Conservation (phyloP, 2,329 filamentous ascomycete genomes). For the Escovopsis weberi region DNA sequence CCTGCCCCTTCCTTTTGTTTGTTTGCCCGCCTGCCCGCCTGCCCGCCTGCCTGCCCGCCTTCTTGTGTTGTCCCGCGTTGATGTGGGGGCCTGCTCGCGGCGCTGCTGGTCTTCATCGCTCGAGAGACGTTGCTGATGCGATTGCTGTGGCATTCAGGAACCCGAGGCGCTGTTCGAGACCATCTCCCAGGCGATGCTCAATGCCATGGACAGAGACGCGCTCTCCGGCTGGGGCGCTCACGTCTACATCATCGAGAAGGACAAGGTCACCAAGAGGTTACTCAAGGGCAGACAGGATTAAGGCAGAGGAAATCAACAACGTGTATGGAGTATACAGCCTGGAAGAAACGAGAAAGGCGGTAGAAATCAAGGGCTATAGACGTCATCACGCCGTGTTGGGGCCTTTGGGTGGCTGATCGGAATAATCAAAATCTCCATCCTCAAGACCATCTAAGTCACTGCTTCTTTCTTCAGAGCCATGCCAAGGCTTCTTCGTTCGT, state of each 20-base stretch:
- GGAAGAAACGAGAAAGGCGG: not conserved
- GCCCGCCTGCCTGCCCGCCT: no score
- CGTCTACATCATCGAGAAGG: conserved; percentile 99
- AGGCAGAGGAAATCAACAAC: not conserved
- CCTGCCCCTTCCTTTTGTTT: not conserved
- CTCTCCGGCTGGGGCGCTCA: conserved; percentile 96
- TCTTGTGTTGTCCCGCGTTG: no score
- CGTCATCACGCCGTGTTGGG: not conserved
- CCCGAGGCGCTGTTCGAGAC: conserved; percentile 97
- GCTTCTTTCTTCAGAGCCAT: not conserved
- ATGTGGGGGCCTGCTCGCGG: no score
- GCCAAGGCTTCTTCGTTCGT: not conserved
- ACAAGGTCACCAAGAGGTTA: conserved; percentile 98
- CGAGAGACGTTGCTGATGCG: not conserved
- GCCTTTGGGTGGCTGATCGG: not conserved
- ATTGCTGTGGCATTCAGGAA: conserved; percentile 33
- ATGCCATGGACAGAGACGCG: conserved; percentile 91
- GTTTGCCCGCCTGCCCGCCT: no score
- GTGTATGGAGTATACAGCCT: not conserved
- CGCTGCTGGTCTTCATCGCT: no score
- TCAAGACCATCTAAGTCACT: not conserved
- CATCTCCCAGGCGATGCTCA: conserved; percentile 87
- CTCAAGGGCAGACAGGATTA: conserved; percentile 42
- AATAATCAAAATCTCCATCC: not conserved
- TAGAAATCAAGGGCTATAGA: not conserved